These are phyloP conservation scores for Puccinia polysora DNA, from an alignment of 1,284 basidiomycete species.

Conservation along the genomic window DNA sequence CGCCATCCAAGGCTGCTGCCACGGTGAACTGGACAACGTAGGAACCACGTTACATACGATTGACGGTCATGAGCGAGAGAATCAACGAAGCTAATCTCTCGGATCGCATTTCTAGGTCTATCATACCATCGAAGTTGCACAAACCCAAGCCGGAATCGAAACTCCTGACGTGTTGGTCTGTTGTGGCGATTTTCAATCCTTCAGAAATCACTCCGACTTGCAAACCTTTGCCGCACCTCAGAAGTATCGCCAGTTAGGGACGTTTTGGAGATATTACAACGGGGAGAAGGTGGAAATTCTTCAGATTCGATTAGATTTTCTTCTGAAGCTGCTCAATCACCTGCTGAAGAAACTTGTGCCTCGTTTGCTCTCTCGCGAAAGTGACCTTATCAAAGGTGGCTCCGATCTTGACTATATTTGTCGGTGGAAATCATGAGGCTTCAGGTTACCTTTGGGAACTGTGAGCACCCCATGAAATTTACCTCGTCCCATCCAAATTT, in stretches of 20 bases:
- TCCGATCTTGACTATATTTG: slow-evolving; percentile 83
- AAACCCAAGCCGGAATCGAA: slow-evolving; percentile 62
- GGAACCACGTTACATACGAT: slow-evolving; percentile 56
- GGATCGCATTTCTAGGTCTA: slow-evolving; percentile 61
- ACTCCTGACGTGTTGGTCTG: slow-evolving; percentile 83
- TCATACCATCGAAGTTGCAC: slow-evolving; percentile 64
- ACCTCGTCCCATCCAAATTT: slow-evolving; percentile 1
- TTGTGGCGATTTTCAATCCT: slow-evolving; percentile 79
- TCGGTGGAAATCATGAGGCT: slow-evolving; percentile 97
- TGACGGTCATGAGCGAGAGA: slow-evolving; percentile 59
- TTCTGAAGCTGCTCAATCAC: background rate
- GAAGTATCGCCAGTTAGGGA: slow-evolving; percentile 79
- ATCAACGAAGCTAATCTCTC: background rate
- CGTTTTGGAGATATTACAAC: slow-evolving; percentile 79
- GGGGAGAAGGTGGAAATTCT: slow-evolving; percentile 59
- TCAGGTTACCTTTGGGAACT: slow-evolving; percentile 96
- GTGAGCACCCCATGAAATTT: slow-evolving; percentile 57
- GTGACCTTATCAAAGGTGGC: slow-evolving; percentile 56
- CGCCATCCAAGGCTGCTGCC: slow-evolving; percentile 91
- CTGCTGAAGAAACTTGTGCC: background rate
- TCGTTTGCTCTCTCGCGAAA: slow-evolving; percentile 28
- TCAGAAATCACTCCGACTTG: slow-evolving; percentile 79
- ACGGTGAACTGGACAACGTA: slow-evolving; percentile 59
- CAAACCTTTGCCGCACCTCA: slow-evolving; percentile 82
- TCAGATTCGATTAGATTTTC: background rate